These are phyloP conservation scores for Jatropha curcas DNA, from an alignment of 345 rosid genomes.

Conservation along the genomic window DNA sequence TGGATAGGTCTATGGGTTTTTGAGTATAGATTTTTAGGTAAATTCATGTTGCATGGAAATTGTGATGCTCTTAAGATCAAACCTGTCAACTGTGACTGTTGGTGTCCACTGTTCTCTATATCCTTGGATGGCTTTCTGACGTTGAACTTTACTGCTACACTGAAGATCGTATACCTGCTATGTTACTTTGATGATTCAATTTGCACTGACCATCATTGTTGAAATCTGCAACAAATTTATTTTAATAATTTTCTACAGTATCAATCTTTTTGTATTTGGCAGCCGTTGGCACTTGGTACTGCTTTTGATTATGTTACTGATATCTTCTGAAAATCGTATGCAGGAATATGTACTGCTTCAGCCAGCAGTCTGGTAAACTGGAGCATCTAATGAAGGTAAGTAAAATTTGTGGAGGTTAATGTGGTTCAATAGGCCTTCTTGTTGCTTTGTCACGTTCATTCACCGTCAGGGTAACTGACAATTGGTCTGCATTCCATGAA, in stretches of 20 bases:
- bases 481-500: background rate
- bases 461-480: background rate
- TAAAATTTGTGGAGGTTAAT: background rate
- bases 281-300: background rate
- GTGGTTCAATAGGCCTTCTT: background rate
- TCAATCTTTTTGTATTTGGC: background rate
- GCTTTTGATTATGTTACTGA: background rate
- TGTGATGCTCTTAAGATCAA: background rate
- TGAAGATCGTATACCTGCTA: background rate
- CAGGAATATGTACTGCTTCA: slow-evolving; percentile 95
- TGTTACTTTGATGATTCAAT: background rate
- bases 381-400: slow-evolving; percentile 97
- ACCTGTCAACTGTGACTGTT: background rate
- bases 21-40: background rate
- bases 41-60: background rate
- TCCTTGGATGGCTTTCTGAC: background rate
- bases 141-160: background rate
- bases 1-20: background rate
- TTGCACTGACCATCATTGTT: background rate
- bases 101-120: background rate
- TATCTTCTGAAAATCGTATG: slow-evolving; percentile 15
- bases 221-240: background rate
- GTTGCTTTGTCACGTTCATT: background rate
- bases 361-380: slow-evolving; percentile 84
- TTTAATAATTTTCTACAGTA: background rate